These are phyloP conservation scores for Leccinum cinnamomeum DNA, from an alignment of 1,284 basidiomycete genomes.

Conservation along the genomic window DNA sequence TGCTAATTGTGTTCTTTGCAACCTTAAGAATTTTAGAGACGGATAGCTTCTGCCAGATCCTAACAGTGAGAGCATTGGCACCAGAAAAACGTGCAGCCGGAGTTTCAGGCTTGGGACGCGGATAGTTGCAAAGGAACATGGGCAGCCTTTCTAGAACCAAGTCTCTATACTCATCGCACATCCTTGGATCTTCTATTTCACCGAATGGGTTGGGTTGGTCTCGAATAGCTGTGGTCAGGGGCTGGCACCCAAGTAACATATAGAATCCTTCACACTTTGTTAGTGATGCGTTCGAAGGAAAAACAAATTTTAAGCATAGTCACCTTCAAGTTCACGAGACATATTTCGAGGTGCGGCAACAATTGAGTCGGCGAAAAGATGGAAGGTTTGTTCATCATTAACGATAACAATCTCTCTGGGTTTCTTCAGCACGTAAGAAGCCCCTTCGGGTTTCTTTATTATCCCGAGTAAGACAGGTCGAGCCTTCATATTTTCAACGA, in stretches of 20 bases:
- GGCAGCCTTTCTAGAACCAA: too few species aligned
- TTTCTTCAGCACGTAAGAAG: neutral
- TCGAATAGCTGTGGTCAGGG: too few species aligned
- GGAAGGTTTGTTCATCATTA: slow-evolving; percentile 7
- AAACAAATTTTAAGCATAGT: neutral
- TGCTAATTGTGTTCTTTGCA: neutral
- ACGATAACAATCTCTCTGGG: slow-evolving; percentile 10
- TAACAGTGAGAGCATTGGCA: too few species aligned
- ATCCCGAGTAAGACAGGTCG: slow-evolving; percentile 1
- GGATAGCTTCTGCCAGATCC: too few species aligned
- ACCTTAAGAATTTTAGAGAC: too few species aligned
- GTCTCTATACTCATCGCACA: too few species aligned
- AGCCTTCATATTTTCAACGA: neutral
- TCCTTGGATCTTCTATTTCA: neutral
- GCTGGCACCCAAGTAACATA: too few species aligned
- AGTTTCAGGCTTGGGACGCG: too few species aligned
- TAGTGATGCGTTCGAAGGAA: neutral
- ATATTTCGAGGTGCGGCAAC: slow-evolving; percentile 8
- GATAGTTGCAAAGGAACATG: too few species aligned
- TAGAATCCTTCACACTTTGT: neutral
- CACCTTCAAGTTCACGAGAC: slow-evolving; percentile 10
- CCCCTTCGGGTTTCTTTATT: neutral
- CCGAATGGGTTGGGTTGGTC: neutral
- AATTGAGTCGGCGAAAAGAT: slow-evolving; percentile 9
- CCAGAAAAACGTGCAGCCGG: too few species aligned